Conservation (phyloP, 129 eudicot genomes). For the Saussurea involucrata region DNA sequence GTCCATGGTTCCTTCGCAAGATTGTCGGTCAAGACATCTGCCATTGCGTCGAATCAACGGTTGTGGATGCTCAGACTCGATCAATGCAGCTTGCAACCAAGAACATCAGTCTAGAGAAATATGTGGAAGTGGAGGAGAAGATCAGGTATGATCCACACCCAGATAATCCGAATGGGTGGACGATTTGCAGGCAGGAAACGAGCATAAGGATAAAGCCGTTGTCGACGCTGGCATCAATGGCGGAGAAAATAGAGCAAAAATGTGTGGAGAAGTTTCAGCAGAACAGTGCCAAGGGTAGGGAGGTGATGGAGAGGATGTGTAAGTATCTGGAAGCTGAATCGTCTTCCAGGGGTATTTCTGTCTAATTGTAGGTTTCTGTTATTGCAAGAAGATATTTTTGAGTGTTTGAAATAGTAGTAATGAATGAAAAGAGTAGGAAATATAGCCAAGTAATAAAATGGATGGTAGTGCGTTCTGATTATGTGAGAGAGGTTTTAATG, state of each 20-base stretch:
- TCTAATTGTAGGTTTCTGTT: slow-evolving; percentile 32
- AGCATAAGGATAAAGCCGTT: slow-evolving; percentile 86
- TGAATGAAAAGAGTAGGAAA: slow-evolving; percentile 5
- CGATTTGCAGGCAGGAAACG: slow-evolving; percentile 88
- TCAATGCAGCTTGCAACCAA: slow-evolving; percentile 91
- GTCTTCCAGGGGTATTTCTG: slow-evolving; percentile 52
- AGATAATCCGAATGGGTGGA: slow-evolving; percentile 76
- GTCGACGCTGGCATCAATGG: slow-evolving; percentile 88
- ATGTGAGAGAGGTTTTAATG: not conserved
- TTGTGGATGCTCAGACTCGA: slow-evolving; percentile 79
- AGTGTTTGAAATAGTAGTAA: slow-evolving; percentile 3
- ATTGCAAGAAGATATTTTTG: not conserved
- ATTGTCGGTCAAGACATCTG: slow-evolving; percentile 93
- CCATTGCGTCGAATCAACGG: slow-evolving; percentile 94
- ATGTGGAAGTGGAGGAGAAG: slow-evolving; percentile 94
- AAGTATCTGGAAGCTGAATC: slow-evolving; percentile 98
- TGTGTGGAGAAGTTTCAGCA: slow-evolving; percentile 95
- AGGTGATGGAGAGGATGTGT: slow-evolving; percentile 99
- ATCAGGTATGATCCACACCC: slow-evolving; percentile 98
- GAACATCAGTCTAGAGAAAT: slow-evolving; percentile 85
- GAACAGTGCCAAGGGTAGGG: slow-evolving; percentile 91
- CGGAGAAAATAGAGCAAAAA: slow-evolving; percentile 92
- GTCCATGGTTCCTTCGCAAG: slow-evolving; percentile 95
- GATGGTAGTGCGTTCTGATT: slow-evolving; percentile 9
- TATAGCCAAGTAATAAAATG: slow-evolving; percentile 4